Percentiles rank a stretch among this genome's conserved stretches.
Conservation (phyloP, 2,329 filamentous ascomycete species). For the Talaromyces sp. region DNA sequence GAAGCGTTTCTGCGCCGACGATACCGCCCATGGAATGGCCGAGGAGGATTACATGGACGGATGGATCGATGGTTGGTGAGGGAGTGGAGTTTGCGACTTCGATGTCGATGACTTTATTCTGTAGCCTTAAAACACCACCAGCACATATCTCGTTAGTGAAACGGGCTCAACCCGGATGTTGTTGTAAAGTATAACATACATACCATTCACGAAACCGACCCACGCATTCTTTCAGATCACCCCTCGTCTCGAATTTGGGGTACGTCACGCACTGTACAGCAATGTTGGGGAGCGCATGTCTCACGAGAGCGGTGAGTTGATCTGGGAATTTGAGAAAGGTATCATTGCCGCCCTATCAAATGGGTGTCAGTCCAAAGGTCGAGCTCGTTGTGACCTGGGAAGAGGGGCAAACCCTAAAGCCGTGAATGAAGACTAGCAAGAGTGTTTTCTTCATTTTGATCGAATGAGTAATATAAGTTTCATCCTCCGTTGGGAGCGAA, state of each 20-base stretch:
- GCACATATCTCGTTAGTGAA: no score
- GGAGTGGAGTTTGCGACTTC: constrained; percentile 77
- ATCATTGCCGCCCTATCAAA: constrained; percentile 42
- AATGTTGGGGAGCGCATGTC: constrained; percentile 40
- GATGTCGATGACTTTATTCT: constrained; percentile 88
- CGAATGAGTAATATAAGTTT: not conserved
- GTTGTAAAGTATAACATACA: not conserved
- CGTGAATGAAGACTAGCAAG: constrained; percentile 46
- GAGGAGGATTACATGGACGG: constrained; percentile 72
- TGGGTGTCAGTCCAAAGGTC: not conserved
- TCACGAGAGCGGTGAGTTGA: constrained; percentile 38
- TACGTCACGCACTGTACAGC: constrained; percentile 41
- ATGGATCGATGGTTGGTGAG: constrained; percentile 80
- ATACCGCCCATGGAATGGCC: constrained; percentile 94
- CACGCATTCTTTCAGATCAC: constrained; percentile 44
- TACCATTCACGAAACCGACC: constrained; percentile 46
- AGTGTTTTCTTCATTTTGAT: constrained; percentile 42
- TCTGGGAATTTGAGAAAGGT: constrained; percentile 46
- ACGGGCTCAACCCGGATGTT: no score
- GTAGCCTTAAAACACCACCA: constrained; percentile 68
- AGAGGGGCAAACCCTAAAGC: constrained; percentile 39
- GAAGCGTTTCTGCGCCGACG: constrained; percentile 81
- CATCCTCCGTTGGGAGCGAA: constrained; percentile 10
- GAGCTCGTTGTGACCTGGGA: not conserved
- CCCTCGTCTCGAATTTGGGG: constrained; percentile 47